phyloP scores from a whole-genome alignment of 2,329 filamentous ascomycete species.

The Ophioceras dolichostomum region DNA sequence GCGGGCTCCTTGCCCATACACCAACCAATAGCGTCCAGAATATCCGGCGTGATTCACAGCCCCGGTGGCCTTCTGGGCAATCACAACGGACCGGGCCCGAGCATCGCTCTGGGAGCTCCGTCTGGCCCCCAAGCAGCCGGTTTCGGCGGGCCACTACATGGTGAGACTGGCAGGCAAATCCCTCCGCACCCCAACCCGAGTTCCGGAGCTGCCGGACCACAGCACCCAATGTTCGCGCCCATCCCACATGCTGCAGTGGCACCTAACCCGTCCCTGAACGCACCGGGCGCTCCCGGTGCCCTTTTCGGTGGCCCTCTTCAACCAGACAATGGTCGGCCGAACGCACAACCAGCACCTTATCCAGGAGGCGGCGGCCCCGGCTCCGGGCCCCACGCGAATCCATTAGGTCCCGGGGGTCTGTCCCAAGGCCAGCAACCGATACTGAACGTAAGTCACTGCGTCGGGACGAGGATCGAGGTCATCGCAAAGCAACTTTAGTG shows the following conservation, averaged over 20 bases:
- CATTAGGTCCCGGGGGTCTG: slow-evolving; percentile 38
- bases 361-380: slow-evolving; percentile 26
- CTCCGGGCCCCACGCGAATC: slow-evolving; percentile 13
- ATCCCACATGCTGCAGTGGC: slow-evolving; percentile 37
- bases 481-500: neutral
- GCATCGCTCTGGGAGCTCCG: slow-evolving; percentile 39
- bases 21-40: slow-evolving; percentile 79
- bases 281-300: slow-evolving; percentile 45
- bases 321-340: slow-evolving; percentile 41
- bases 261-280: slow-evolving; percentile 39
- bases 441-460: slow-evolving; percentile 44
- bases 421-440: slow-evolving; percentile 77
- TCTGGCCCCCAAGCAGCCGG: slow-evolving; percentile 30
- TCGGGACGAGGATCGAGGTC: slow-evolving; percentile 1
- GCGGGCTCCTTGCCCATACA: slow-evolving; percentile 83
- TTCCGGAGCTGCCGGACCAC: slow-evolving; percentile 27
- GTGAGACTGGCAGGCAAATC: slow-evolving; percentile 36
- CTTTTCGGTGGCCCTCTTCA: slow-evolving; percentile 61
- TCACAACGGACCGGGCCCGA: slow-evolving; percentile 47
- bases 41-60: slow-evolving; percentile 75
- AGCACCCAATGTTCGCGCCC: slow-evolving; percentile 46
- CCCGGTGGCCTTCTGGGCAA: slow-evolving; percentile 78
- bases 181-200: slow-evolving; percentile 37
- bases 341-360: slow-evolving; percentile 48
- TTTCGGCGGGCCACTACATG: slow-evolving; percentile 43